phyloP scores from a whole-genome alignment of 164 flowering plant species.

The Stephania japonica region DNA sequence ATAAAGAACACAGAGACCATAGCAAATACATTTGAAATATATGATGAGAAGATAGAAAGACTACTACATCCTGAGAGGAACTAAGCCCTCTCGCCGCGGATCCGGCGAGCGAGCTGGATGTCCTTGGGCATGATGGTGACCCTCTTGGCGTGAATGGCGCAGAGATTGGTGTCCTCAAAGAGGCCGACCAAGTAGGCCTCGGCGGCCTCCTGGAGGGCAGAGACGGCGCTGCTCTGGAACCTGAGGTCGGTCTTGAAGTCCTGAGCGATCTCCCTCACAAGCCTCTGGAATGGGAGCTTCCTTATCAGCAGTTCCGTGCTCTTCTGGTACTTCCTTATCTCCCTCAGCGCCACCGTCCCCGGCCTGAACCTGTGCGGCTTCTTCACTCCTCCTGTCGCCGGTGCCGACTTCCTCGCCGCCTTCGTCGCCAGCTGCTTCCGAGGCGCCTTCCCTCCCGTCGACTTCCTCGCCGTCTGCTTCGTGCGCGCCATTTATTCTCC shows the following conservation, averaged over 20 bases:
- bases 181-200: conserved; percentile 20
- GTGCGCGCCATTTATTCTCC: conserved; percentile 16
- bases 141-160: background rate
- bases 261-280: conserved; percentile 17
- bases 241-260: conserved; percentile 19
- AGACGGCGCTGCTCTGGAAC: conserved; percentile 17
- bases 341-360: conserved; percentile 18
- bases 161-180: conserved; percentile 17
- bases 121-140: conserved; percentile 20
- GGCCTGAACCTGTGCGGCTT: conserved; percentile 20
- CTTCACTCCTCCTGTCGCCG: conserved; percentile 20
- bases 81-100: conserved; percentile 20
- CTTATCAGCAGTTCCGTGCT: conserved; percentile 13
- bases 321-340: background rate
- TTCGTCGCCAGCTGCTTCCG: conserved; percentile 15
- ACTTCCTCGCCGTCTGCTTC: conserved; percentile 18
- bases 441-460: conserved; percentile 17
- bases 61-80: too few species aligned
- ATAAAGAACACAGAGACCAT: background rate
- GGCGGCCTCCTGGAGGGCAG: conserved; percentile 19
- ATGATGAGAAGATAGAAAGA: too few species aligned
- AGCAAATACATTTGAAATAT: background rate
- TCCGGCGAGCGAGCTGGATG: conserved; percentile 18
- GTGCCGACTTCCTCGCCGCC: conserved; percentile 13
- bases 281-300: conserved; percentile 13